Percentiles rank a stretch among this genome's conserved stretches.
Conservation (phyloP, 768 basidiomycete species). For the Suillus tomentosus region DNA sequence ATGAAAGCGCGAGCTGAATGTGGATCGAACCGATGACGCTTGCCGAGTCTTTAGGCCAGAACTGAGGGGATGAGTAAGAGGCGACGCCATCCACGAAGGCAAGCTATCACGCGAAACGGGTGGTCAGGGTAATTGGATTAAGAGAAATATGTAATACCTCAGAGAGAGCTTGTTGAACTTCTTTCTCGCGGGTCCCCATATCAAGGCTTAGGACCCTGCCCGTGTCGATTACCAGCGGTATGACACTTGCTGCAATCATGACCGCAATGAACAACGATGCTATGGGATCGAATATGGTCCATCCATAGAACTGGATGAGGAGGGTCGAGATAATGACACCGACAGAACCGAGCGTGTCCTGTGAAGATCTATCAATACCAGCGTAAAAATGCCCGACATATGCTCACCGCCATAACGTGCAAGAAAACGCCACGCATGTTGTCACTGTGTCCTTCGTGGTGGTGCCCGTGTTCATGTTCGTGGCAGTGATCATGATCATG, state of each 20-base stretch:
- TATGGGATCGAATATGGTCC: slow-evolving; percentile 99
- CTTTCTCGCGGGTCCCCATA: slow-evolving; percentile 60
- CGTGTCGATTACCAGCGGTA: slow-evolving; percentile 93
- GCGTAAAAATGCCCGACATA: slow-evolving; percentile 2
- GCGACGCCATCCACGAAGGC: slow-evolving; percentile 74
- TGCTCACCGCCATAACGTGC: slow-evolving; percentile 89
- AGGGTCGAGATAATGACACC: slow-evolving; percentile 97
- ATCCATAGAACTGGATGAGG: slow-evolving; percentile 93
- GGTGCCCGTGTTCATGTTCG: slow-evolving; percentile 52
- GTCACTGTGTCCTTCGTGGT: slow-evolving; percentile 87
- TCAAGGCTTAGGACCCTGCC: slow-evolving; percentile 88
- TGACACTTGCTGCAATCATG: slow-evolving; percentile 92
- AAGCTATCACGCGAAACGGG: slow-evolving; percentile 48
- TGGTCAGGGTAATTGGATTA: neutral
- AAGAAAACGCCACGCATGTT: slow-evolving; percentile 99
- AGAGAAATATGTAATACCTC: slow-evolving; percentile 49
- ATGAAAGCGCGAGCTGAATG: slow-evolving; percentile 75
- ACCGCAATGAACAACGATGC: slow-evolving; percentile 96
- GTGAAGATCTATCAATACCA: slow-evolving; percentile 15
- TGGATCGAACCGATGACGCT: slow-evolving; percentile 90
- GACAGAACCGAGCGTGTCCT: slow-evolving; percentile 96
- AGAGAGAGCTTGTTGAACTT: slow-evolving; percentile 57
- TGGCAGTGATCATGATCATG: slow-evolving; percentile 55
- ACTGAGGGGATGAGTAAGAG: slow-evolving; percentile 79
- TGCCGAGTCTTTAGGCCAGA: slow-evolving; percentile 94